phyloP scores from a whole-genome alignment of 2,329 filamentous ascomycete species.

The Cercospora sesami region DNA sequence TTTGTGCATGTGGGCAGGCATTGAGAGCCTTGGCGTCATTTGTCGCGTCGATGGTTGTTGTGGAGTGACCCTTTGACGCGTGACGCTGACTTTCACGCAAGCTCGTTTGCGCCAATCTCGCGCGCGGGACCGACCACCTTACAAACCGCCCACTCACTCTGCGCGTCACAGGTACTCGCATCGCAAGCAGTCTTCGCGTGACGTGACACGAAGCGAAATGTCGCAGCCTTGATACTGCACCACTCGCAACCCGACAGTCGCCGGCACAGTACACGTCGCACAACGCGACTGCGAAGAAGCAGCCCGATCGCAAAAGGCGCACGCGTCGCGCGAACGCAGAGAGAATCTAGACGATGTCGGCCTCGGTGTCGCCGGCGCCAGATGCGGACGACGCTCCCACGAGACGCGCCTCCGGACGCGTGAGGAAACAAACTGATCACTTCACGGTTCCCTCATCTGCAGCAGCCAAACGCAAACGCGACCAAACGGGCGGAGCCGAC shows the following conservation, averaged over 20 bases:
- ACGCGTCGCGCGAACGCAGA: slow-evolving; percentile 13
- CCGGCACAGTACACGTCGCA: neutral
- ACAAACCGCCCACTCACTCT: neutral
- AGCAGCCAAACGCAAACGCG: slow-evolving; percentile 52
- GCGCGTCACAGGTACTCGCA: neutral
- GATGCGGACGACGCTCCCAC: slow-evolving; percentile 51
- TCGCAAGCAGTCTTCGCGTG: neutral
- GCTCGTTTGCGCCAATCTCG: slow-evolving; percentile 1
- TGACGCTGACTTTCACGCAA: neutral
- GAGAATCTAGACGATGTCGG: slow-evolving; percentile 17
- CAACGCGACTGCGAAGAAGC: slow-evolving; percentile 3
- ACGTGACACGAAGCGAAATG: neutral
- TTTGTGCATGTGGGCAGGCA: neutral
- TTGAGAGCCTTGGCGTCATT: slow-evolving; percentile 2
- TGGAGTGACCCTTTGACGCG: slow-evolving; percentile 4
- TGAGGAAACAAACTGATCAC: slow-evolving; percentile 39
- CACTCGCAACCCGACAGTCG: neutral
- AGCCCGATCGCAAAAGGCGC: slow-evolving; percentile 1
- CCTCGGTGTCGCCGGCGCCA: slow-evolving; percentile 26
- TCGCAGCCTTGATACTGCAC: neutral
- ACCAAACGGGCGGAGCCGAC: slow-evolving; percentile 38
- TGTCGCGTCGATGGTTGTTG: slow-evolving; percentile 4
- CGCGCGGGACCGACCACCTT: slow-evolving; percentile 3
- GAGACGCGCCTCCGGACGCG: slow-evolving; percentile 62
- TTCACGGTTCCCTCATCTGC: slow-evolving; percentile 35